These are phyloP conservation scores for Monosporascus sp. DNA, from an alignment of 2,329 filamentous ascomycete genomes.

Conservation along the genomic window DNA sequence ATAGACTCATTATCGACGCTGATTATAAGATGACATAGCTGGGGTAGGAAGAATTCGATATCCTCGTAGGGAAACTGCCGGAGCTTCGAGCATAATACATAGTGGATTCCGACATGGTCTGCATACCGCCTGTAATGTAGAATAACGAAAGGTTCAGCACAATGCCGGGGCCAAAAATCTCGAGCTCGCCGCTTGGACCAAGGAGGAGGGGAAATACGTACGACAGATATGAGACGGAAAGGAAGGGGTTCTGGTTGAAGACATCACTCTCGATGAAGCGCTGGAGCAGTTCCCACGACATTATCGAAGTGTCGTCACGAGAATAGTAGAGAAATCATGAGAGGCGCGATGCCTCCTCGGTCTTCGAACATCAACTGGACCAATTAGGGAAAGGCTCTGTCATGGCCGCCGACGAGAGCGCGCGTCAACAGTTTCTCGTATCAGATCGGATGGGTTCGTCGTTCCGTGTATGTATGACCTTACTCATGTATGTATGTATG, in stretches of 20 bases:
- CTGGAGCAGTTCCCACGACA: slow-evolving; percentile 84
- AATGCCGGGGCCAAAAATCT: slow-evolving; percentile 3
- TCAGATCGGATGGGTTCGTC: too few relatives aligned
- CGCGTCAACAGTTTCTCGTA: neutral
- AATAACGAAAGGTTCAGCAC: neutral
- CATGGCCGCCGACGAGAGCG: slow-evolving; percentile 24
- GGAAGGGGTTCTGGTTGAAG: slow-evolving; percentile 86
- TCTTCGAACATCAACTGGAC: slow-evolving; percentile 20
- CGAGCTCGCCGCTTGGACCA: neutral
- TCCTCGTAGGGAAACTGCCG: slow-evolving; percentile 86
- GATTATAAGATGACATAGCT: slow-evolving; percentile 82
- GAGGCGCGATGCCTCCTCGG: slow-evolving; percentile 28
- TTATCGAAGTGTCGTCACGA: slow-evolving; percentile 34
- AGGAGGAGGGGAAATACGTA: slow-evolving; percentile 41
- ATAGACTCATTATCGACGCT: slow-evolving; percentile 88
- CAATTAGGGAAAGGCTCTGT: slow-evolving; percentile 16
- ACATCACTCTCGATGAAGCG: slow-evolving; percentile 91
- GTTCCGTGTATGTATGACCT: neutral
- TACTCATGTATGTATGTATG: neutral
- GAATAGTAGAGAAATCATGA: slow-evolving; percentile 20
- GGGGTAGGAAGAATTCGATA: slow-evolving; percentile 87
- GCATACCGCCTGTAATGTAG: slow-evolving; percentile 64
- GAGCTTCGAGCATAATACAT: slow-evolving; percentile 83
- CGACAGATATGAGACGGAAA: slow-evolving; percentile 85
- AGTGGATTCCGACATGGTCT: slow-evolving; percentile 85